Evolutionary conservation across 768 basidiomycete species (phyloP).

Genomic region (Boletus reticuloceps): DNA sequence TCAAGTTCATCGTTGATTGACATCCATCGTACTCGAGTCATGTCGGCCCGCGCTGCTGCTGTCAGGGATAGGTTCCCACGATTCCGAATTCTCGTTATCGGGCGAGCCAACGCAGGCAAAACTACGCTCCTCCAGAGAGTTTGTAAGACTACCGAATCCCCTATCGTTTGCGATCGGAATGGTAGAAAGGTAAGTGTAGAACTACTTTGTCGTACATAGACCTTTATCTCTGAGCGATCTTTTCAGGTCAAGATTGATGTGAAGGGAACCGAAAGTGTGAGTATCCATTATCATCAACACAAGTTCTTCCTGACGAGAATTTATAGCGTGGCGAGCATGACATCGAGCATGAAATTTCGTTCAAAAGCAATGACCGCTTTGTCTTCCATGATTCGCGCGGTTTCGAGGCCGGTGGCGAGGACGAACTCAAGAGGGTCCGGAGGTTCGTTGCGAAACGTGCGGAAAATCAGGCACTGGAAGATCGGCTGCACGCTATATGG

Average conservation of each 20-base stretch:
- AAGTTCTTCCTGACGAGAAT: not conserved
- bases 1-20: not conserved
- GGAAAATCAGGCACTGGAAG: conserved; percentile 1
- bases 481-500: conserved; percentile 42
- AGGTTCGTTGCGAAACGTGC: conserved; percentile 32
- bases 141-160: conserved; percentile 34
- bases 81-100: conserved; percentile 42
- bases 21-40: not conserved
- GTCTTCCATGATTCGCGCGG: conserved; percentile 44
- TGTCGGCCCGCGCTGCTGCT: not conserved
- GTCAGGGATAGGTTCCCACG: conserved; percentile 6
- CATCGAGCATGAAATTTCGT: conserved; percentile 11
- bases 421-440: conserved; percentile 29
- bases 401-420: conserved; percentile 34
- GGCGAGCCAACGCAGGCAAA: conserved; percentile 40
- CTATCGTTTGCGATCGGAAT: conserved; percentile 22
- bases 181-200: conserved; percentile 15
- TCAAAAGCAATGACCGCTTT: conserved; percentile 31
- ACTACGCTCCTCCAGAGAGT: conserved; percentile 40
- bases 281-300: not conserved
- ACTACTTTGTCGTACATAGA: not conserved
- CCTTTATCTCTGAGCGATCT: not conserved
- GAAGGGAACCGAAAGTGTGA: not conserved
- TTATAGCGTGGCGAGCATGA: conserved; percentile 10
- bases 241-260: conserved; percentile 1